Conservation (phyloP, 2,329 filamentous ascomycete species). For the Thelonectria blattea region DNA sequence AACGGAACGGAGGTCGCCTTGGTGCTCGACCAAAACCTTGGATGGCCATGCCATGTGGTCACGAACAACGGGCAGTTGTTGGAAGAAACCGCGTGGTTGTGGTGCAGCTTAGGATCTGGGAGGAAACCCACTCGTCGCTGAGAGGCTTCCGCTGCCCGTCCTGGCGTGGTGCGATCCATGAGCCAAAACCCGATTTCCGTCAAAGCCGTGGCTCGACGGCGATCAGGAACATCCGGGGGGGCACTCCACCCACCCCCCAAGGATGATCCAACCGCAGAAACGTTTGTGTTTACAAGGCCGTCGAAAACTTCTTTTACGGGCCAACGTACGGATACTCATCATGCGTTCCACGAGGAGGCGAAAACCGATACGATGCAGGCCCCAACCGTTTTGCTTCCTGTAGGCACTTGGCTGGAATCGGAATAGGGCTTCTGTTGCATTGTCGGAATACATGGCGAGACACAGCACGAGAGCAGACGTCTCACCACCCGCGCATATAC, state of each 20-base stretch:
- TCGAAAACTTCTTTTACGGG: background rate
- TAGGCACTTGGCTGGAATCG: slow-evolving; percentile 4
- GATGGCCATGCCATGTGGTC: slow-evolving; percentile 30
- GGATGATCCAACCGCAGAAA: slow-evolving; percentile 20
- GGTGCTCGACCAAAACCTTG: slow-evolving; percentile 22
- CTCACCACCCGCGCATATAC: slow-evolving; percentile 22
- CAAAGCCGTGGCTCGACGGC: slow-evolving; percentile 36
- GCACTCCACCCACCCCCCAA: slow-evolving; percentile 26
- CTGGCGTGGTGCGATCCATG: slow-evolving; percentile 36
- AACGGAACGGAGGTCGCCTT: slow-evolving; percentile 18
- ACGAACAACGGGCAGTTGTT: slow-evolving; percentile 21
- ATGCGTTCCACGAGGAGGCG: background rate
- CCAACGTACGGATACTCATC: background rate
- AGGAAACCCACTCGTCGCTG: slow-evolving; percentile 20
- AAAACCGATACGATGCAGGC: background rate
- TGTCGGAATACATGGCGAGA: slow-evolving; percentile 21
- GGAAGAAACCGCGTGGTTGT: slow-evolving; percentile 28
- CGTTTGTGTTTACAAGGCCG: slow-evolving; percentile 19
- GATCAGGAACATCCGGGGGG: slow-evolving; percentile 36
- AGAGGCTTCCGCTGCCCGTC: slow-evolving; percentile 28
- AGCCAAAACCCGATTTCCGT: slow-evolving; percentile 41
- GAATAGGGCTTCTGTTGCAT: slow-evolving; percentile 5
- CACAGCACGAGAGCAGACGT: slow-evolving; percentile 19
- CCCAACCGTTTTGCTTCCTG: background rate
- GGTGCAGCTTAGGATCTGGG: slow-evolving; percentile 21